Evolutionary conservation across 2,329 filamentous ascomycete genomes (phyloP).

Genomic region (Hypomyces rosellus): DNA sequence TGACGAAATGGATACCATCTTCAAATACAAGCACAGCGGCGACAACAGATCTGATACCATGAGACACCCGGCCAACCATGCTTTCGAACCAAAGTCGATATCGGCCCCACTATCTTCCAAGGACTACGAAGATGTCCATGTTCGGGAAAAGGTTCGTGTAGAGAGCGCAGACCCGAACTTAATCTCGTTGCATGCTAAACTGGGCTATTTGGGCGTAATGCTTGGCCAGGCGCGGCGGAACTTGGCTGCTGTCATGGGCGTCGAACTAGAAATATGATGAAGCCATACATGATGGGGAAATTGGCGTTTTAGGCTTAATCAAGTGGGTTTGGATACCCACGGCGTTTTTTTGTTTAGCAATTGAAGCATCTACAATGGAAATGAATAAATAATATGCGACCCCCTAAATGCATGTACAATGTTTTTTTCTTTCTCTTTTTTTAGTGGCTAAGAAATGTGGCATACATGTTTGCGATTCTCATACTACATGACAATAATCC

Average conservation of each 20-base stretch:
- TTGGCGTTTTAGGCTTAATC: conserved; percentile 8
- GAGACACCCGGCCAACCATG: conserved; percentile 19
- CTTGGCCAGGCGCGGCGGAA: conserved; percentile 65
- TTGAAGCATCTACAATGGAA: not conserved
- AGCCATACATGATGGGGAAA: not conserved
- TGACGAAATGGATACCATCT: conserved; percentile 74
- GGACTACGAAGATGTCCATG: conserved; percentile 59
- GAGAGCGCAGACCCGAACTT: conserved; percentile 85
- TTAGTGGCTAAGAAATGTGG: too few relatives aligned
- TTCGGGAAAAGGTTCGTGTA: conserved; percentile 82
- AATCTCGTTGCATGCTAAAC: conserved; percentile 75
- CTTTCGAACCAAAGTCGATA: conserved; percentile 17
- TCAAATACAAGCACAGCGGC: conserved; percentile 49
- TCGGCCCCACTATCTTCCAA: conserved; percentile 3
- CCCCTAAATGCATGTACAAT: not conserved
- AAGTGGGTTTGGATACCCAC: conserved; percentile 19
- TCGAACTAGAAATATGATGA: conserved; percentile 25
- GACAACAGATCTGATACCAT: conserved; percentile 21
- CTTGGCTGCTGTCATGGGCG: conserved; percentile 71
- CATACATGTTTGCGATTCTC: not conserved
- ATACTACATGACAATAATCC: not conserved
- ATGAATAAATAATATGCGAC: not conserved
- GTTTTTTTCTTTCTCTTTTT: not conserved
- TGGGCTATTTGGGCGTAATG: conserved; percentile 69
- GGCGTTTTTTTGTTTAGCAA: not conserved